Conservation (phyloP, 1,284 basidiomycete species). For the Ceratobasidium sp. region DNA sequence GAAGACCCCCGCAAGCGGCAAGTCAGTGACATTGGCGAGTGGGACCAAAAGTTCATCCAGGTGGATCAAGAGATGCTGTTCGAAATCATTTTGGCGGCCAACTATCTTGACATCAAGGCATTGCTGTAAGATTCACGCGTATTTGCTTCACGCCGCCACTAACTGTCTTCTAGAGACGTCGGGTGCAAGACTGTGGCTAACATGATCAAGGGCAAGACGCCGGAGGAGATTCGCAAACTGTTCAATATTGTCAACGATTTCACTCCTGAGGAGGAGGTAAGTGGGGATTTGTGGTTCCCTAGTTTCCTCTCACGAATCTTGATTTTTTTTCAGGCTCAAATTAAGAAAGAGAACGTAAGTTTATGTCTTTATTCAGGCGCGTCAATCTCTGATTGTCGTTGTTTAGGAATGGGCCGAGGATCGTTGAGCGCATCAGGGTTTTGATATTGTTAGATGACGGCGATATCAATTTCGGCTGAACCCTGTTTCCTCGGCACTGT, state of each 20-base stretch:
- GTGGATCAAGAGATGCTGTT: constrained; percentile 98
- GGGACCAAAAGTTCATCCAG: constrained; percentile 98
- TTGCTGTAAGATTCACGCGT: constrained; percentile 78
- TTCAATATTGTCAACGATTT: constrained; percentile 99
- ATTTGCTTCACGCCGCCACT: constrained; percentile 8
- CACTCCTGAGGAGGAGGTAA: constrained; percentile 97
- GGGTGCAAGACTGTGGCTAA: constrained; percentile 99
- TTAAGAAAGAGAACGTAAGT: constrained; percentile 98
- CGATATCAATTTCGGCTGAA: too few relatives aligned
- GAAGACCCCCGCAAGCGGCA: constrained; percentile 95
- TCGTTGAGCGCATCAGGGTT: constrained; percentile 64
- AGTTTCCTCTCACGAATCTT: constrained; percentile 12
- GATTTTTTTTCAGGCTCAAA: constrained; percentile 81
- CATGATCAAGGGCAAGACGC: constrained; percentile 99
- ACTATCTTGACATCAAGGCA: constrained; percentile 99
- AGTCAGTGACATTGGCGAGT: constrained; percentile 97
- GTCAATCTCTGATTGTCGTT: background rate
- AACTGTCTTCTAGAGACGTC: constrained; percentile 78
- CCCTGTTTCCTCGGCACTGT: too few relatives aligned
- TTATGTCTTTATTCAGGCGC: constrained; percentile 20
- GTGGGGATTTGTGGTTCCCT: constrained; percentile 49
- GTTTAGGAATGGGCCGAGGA: constrained; percentile 90
- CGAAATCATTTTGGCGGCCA: constrained; percentile 99
- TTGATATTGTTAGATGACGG: too few relatives aligned
- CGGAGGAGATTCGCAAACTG: constrained; percentile 95